Percentiles rank a stretch among this genome's conserved stretches.
These are phyloP conservation scores for Pyrus bretschneideri DNA, from an alignment of 306 rosid species.

Conservation along the genomic window DNA sequence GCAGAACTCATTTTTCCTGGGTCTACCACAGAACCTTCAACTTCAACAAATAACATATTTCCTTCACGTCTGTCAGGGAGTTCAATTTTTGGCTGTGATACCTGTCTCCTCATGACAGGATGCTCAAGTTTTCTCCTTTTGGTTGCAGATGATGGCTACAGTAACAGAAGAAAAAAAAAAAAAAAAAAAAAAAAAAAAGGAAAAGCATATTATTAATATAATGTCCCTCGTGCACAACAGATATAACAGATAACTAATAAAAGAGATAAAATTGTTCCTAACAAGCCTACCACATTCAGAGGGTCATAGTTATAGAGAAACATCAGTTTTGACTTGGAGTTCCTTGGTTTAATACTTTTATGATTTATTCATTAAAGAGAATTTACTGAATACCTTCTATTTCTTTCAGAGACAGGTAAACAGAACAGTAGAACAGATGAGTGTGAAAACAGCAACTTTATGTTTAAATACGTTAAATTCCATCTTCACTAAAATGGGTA, in stretches of 20 bases:
- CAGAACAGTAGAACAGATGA: not conserved
- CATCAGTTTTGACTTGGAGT: not conserved
- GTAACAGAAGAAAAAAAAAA: not conserved
- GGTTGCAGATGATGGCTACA: constrained; percentile 49
- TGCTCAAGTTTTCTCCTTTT: constrained; percentile 49
- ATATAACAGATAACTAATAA: not conserved
- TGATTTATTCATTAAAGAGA: not conserved
- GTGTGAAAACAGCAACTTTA: not conserved
- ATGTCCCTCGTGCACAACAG: not conserved
- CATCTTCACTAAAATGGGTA: not conserved
- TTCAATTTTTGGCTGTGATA: constrained; percentile 17
- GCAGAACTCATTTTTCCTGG: constrained; percentile 10
- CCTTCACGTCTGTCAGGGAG: constrained; percentile 3
- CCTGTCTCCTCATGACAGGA: constrained; percentile 33
- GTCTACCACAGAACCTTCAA: constrained; percentile 6
- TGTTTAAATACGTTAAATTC: not conserved
- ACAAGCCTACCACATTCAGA: not conserved
- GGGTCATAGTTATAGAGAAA: not conserved
- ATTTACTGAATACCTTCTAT: not conserved
- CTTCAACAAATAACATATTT: not conserved
- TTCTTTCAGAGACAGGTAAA: not conserved
- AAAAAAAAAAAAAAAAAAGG: not conserved
- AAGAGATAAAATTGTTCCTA: not conserved
- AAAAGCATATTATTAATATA: constrained; percentile 16
- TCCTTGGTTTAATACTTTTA: not conserved